phyloP scores from a whole-genome alignment of 352 stramenopile genomes.

The Globisporangium abappressorium region DNA sequence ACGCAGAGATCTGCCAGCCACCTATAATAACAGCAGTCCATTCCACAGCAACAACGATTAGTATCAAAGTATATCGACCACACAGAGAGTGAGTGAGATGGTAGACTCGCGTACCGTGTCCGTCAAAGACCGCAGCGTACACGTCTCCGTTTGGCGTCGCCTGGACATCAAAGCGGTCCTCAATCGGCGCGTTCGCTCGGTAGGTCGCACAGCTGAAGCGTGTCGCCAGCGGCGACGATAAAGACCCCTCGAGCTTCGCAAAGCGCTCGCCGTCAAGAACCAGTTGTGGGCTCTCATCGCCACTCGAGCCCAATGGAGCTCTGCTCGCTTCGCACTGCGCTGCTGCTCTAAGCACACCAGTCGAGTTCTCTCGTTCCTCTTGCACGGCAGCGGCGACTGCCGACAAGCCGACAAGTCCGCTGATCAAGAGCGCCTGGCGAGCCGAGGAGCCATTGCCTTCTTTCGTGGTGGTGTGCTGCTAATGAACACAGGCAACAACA shows the following conservation, averaged over 20 bases:
- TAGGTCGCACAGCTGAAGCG: slow-evolving; percentile 51
- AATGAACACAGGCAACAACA: background rate
- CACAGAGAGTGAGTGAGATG: background rate
- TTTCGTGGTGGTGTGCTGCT: background rate
- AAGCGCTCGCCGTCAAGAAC: slow-evolving; percentile 47
- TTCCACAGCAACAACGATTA: background rate
- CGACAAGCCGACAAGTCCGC: background rate
- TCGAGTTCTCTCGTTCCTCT: background rate
- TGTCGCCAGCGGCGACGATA: slow-evolving; percentile 16
- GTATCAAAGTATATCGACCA: background rate
- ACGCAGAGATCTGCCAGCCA: slow-evolving; percentile 92
- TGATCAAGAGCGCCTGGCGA: background rate
- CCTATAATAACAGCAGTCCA: slow-evolving; percentile 21
- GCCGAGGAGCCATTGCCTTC: background rate
- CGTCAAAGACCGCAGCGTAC: slow-evolving; percentile 85
- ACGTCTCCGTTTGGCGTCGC: slow-evolving; percentile 64
- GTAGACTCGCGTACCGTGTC: slow-evolving; percentile 56
- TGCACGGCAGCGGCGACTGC: background rate
- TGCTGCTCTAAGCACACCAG: background rate
- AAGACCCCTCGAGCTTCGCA: slow-evolving; percentile 30
- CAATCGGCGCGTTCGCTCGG: slow-evolving; percentile 65
- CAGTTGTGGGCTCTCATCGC: background rate
- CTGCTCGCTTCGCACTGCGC: background rate
- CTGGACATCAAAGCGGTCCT: slow-evolving; percentile 83
- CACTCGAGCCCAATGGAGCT: background rate